Percentiles rank a stretch among this genome's conserved stretches.
These are phyloP conservation scores for Teratosphaeria zuluensis DNA, from an alignment of 2,329 filamentous ascomycete genomes.

Conservation along the genomic window DNA sequence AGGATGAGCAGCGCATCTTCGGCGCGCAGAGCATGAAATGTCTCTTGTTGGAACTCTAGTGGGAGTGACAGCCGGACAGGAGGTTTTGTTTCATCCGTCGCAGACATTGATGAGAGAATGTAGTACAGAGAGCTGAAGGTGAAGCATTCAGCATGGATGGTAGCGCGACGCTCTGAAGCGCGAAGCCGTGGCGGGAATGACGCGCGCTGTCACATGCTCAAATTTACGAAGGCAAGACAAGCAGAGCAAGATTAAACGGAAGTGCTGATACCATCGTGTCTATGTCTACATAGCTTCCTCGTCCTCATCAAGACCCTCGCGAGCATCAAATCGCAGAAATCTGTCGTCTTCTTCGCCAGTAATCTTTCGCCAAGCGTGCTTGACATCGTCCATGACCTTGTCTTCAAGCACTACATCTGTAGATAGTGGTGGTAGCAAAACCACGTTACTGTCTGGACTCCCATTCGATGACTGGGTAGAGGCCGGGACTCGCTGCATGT, in stretches of 20 bases:
- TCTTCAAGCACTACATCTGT: slow-evolving; percentile 69
- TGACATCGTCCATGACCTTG: slow-evolving; percentile 54
- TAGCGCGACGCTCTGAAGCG: not conserved
- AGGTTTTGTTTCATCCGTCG: slow-evolving; percentile 1
- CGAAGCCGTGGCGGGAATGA: not conserved
- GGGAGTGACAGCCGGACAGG: slow-evolving; percentile 76
- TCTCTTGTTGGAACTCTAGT: slow-evolving; percentile 83
- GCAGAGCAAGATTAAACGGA: not conserved
- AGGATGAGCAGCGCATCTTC: slow-evolving; percentile 93
- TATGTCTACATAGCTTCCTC: not conserved
- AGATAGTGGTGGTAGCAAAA: slow-evolving; percentile 43
- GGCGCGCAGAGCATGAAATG: slow-evolving; percentile 79
- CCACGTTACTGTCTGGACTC: slow-evolving; percentile 15
- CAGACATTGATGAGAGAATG: not conserved
- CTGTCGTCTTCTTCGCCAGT: slow-evolving; percentile 44
- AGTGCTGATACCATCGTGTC: not conserved
- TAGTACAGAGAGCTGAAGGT: not conserved
- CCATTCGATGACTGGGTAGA: not conserved
- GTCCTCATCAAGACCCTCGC: slow-evolving; percentile 4
- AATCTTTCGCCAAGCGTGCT: slow-evolving; percentile 58
- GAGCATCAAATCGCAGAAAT: slow-evolving; percentile 61
- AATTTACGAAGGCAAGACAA: not conserved
- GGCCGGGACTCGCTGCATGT: slow-evolving; percentile 34
- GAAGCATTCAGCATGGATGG: not conserved
- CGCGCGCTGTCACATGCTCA: slow-evolving; percentile 1